Evolutionary conservation across 2,329 filamentous ascomycete species (phyloP).

Genomic region (Pseudogymnoascus sp.): DNA sequence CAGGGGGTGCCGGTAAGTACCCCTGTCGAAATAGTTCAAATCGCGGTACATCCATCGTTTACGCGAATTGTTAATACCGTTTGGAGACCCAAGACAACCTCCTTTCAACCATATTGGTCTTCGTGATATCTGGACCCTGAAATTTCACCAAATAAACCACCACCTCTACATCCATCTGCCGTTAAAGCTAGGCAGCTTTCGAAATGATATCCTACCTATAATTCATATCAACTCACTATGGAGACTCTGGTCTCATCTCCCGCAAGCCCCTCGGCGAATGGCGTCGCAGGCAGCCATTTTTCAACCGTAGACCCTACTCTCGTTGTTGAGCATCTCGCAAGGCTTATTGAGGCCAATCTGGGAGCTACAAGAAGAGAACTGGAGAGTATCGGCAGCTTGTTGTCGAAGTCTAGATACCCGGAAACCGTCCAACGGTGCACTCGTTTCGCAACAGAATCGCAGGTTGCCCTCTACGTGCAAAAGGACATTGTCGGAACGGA

Average conservation of each 20-base stretch:
- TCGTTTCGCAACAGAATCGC: conserved; percentile 80
- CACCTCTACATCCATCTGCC: neutral
- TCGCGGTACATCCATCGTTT: conserved; percentile 11
- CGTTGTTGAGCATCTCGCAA: conserved; percentile 62
- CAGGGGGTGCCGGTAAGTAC: conserved; percentile 4
- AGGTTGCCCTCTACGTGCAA: conserved; percentile 82
- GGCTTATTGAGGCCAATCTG: conserved; percentile 63
- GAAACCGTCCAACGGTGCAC: conserved; percentile 83
- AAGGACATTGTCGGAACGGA: conserved; percentile 53
- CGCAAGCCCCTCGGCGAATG: conserved; percentile 24
- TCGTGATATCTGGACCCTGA: neutral
- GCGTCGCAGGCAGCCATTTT: conserved; percentile 33
- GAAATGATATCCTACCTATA: conserved; percentile 2
- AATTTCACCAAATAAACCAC: neutral
- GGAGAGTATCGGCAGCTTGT: conserved; percentile 69
- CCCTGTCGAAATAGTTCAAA: conserved; percentile 12
- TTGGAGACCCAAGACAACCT: conserved; percentile 3
- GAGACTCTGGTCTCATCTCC: conserved; percentile 27
- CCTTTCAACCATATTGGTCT: conserved; percentile 5
- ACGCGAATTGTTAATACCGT: conserved; percentile 11
- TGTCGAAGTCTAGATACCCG: conserved; percentile 60
- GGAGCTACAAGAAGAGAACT: conserved; percentile 72
- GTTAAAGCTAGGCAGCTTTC: neutral
- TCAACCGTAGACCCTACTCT: conserved; percentile 55
- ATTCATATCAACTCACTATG: conserved; percentile 21